These are phyloP conservation scores for Punica granatum DNA, from an alignment of 345 rosid genomes.

Conservation along the genomic window DNA sequence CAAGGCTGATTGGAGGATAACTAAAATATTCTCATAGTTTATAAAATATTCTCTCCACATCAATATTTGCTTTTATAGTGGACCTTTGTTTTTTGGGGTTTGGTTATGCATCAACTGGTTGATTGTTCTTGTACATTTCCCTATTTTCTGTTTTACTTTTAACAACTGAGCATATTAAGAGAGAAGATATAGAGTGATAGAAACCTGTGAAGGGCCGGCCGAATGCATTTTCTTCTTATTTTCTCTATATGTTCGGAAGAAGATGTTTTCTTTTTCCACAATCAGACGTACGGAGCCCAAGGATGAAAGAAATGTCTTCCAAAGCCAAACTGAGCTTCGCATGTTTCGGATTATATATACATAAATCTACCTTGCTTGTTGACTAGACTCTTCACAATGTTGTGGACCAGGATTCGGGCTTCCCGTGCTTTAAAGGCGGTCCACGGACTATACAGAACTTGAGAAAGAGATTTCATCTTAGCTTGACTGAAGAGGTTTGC, in stretches of 20 bases:
- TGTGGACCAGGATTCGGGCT: conserved; percentile 81
- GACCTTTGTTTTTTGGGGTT: background rate
- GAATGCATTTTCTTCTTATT: background rate
- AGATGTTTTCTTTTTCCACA: too few species aligned
- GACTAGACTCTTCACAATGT: conserved; percentile 2
- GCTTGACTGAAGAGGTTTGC: conserved; percentile 90
- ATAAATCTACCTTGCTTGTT: background rate
- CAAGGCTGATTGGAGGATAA: background rate
- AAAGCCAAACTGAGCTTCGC: background rate
- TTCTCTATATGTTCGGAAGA: background rate
- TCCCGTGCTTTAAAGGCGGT: conserved; percentile 99
- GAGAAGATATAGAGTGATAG: background rate
- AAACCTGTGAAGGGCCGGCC: too few species aligned
- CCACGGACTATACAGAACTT: conserved; percentile 88
- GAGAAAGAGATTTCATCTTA: conserved; percentile 87
- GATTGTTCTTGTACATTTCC: background rate
- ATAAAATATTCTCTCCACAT: background rate
- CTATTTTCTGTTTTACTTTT: background rate
- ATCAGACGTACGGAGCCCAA: background rate
- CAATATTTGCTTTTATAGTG: background rate
- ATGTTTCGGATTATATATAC: background rate
- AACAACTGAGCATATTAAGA: background rate
- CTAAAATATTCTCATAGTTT: background rate
- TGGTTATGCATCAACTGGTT: background rate
- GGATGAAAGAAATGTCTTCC: background rate